phyloP scores from a whole-genome alignment of 2,329 filamentous ascomycete genomes.

The Colletotrichum trifolii region DNA sequence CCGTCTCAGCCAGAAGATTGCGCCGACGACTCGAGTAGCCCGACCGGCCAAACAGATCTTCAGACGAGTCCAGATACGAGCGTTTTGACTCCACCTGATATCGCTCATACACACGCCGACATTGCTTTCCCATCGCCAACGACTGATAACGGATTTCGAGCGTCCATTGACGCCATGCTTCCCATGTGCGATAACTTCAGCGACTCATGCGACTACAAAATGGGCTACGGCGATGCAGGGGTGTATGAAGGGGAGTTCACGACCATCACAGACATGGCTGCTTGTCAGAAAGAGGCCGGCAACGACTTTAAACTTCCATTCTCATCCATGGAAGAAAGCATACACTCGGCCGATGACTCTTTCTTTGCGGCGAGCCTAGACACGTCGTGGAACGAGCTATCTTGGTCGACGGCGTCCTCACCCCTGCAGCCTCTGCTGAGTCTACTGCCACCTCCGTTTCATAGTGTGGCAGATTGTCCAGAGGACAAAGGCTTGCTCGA shows the following conservation, averaged over 20 bases:
- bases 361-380: slow-evolving; percentile 23
- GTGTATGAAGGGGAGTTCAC: slow-evolving; percentile 12
- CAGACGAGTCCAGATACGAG: slow-evolving; percentile 29
- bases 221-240: slow-evolving; percentile 1
- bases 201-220: slow-evolving; percentile 5
- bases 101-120: slow-evolving; percentile 2
- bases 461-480: slow-evolving; percentile 10
- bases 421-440: slow-evolving; percentile 15
- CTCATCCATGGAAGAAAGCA: neutral
- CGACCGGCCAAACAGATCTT: slow-evolving; percentile 2
- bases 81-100: slow-evolving; percentile 23
- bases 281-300: slow-evolving; percentile 6
- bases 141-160: slow-evolving; percentile 1
- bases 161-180: slow-evolving; percentile 14
- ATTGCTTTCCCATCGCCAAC: slow-evolving; percentile 4
- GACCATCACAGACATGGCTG: slow-evolving; percentile 2
- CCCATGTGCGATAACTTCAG: slow-evolving; percentile 17
- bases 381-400: slow-evolving; percentile 19
- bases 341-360: slow-evolving; percentile 17
- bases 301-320: slow-evolving; percentile 1
- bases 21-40: slow-evolving; percentile 26
- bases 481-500: slow-evolving; percentile 31
- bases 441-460: slow-evolving; percentile 13
- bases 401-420: slow-evolving; percentile 20
- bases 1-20: slow-evolving; percentile 1